A percentile compares a stretch with the other conserved stretches of the same genome.
These are phyloP conservation scores for Zygoascus hellenicus DNA, from an alignment of 1,139 yeast genomes.

Conservation along the genomic window DNA sequence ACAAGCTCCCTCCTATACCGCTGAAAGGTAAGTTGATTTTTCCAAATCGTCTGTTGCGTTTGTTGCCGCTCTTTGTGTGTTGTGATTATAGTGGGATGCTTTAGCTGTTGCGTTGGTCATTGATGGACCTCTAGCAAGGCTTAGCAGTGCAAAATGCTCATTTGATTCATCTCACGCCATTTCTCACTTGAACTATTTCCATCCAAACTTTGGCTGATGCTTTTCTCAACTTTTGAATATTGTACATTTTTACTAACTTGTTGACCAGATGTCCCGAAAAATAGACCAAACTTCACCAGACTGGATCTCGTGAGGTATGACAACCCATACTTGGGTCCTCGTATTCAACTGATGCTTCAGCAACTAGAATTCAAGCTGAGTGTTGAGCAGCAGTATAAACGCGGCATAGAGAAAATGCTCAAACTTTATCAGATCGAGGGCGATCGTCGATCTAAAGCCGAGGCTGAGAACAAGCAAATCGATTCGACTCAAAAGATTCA, in stretches of 20 bases:
- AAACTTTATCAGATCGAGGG: slow-evolving; percentile 86
- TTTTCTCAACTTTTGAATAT: not conserved
- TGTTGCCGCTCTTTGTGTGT: too few relatives aligned
- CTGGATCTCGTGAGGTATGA: slow-evolving; percentile 85
- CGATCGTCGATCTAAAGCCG: slow-evolving; percentile 75
- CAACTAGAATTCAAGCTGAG: slow-evolving; percentile 88
- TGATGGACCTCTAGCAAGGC: too few relatives aligned
- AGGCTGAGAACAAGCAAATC: slow-evolving; percentile 80
- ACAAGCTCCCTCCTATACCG: slow-evolving; percentile 17
- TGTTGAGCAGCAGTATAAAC: slow-evolving; percentile 88
- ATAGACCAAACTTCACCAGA: slow-evolving; percentile 31
- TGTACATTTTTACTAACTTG: not conserved
- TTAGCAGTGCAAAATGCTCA: too few relatives aligned
- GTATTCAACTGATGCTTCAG: slow-evolving; percentile 91
- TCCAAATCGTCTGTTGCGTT: not conserved
- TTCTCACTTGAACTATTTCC: too few relatives aligned
- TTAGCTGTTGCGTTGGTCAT: too few relatives aligned
- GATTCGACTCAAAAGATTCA: slow-evolving; percentile 86
- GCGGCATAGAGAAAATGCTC: slow-evolving; percentile 84
- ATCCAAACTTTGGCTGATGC: not conserved
- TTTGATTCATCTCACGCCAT: too few relatives aligned
- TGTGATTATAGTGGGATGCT: too few relatives aligned
- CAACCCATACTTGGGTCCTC: slow-evolving; percentile 91
- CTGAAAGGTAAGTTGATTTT: slow-evolving; percentile 17
- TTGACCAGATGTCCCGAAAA: slow-evolving; percentile 4